Conservation (phyloP, 2,329 filamentous ascomycete species). For the Scorias spongiosa region DNA sequence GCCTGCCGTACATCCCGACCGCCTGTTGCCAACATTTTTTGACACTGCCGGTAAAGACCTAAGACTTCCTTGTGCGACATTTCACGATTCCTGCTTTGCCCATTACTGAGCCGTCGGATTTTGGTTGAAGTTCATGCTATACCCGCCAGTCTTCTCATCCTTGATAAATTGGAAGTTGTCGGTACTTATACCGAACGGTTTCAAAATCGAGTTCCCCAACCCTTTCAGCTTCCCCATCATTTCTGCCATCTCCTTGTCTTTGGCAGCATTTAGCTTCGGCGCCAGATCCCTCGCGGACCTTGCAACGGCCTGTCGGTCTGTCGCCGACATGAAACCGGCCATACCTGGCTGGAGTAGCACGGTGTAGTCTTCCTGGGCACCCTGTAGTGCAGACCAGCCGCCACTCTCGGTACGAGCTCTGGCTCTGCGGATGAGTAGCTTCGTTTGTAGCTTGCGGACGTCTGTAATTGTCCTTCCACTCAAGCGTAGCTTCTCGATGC, state of each 20-base stretch:
- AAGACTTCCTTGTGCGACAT: no score
- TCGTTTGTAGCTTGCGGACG: conserved; percentile 62
- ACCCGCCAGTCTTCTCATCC: conserved; percentile 77
- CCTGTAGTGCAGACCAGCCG: conserved; percentile 67
- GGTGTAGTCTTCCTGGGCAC: conserved; percentile 69
- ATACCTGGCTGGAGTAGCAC: conserved; percentile 32
- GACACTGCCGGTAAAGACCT: no score
- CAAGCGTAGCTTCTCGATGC: conserved; percentile 28
- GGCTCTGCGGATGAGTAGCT: conserved; percentile 67
- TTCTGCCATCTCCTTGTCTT: conserved; percentile 77
- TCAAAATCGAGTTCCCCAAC: conserved; percentile 80
- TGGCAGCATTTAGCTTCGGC: conserved; percentile 55
- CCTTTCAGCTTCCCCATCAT: conserved; percentile 97
- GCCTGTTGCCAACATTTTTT: no score
- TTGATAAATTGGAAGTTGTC: conserved; percentile 91
- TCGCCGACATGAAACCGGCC: conserved; percentile 44
- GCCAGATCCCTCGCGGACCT: conserved; percentile 52
- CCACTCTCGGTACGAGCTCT: conserved; percentile 55
- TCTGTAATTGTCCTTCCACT: conserved; percentile 39
- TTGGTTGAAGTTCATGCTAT: conserved; percentile 77
- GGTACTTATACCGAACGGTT: conserved; percentile 84
- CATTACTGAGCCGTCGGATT: conserved; percentile 6
- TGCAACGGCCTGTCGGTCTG: conserved; percentile 54
- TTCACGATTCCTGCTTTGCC: no score
- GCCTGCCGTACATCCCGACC: no score